phyloP scores from a whole-genome alignment of 495 filamentous ascomycete genomes.

The Tuber magnatum region DNA sequence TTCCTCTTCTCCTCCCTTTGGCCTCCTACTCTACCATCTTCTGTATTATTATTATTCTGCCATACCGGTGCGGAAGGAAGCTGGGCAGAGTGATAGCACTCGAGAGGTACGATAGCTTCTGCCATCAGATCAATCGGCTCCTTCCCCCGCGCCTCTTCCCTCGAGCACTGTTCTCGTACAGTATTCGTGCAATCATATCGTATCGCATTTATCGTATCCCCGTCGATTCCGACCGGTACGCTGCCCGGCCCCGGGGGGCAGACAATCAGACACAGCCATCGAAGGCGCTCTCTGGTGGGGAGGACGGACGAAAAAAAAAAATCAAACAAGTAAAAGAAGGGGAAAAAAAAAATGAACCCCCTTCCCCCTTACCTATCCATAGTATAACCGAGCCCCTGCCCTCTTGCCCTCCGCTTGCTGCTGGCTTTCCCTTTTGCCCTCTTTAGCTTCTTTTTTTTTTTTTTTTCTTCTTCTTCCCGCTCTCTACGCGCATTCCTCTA shows the following conservation, averaged over 20 bases:
- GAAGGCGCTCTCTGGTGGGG: constrained; percentile 3
- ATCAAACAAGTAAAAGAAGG: background rate
- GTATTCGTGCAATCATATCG: background rate
- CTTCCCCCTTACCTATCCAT: background rate
- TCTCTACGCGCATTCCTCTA: background rate
- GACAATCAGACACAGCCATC: constrained; percentile 3
- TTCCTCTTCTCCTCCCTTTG: background rate
- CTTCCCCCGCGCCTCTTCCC: background rate
- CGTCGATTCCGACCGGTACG: constrained; percentile 1
- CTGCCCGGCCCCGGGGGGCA: background rate
- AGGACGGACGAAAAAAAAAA: background rate
- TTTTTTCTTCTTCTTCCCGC: background rate
- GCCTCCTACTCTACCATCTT: background rate
- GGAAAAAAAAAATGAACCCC: background rate
- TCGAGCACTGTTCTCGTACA: background rate
- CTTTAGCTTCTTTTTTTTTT: background rate
- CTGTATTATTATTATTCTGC: background rate
- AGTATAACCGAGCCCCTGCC: constrained; percentile 1
- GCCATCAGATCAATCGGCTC: background rate
- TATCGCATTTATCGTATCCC: background rate
- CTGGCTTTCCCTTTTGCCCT: background rate
- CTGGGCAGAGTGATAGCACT: background rate
- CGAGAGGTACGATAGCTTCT: background rate
- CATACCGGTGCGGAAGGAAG: background rate
- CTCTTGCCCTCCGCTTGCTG: background rate